Evolutionary conservation across 768 basidiomycete genomes (phyloP).

Genomic region (Amanita thiersii): DNA sequence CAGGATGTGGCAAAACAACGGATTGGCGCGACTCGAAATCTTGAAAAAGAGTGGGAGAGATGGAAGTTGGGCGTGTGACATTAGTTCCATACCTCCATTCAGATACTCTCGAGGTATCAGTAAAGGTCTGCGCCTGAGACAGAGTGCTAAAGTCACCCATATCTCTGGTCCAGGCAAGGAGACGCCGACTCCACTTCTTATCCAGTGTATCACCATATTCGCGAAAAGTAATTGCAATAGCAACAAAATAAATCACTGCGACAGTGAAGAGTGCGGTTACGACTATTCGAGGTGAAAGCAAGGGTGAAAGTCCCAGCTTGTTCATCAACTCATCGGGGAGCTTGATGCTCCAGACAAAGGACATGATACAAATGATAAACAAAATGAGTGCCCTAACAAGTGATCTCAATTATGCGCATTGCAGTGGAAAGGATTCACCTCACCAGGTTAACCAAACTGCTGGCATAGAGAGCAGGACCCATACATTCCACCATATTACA

Average conservation of each 20-base stretch:
- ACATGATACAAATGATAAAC: slow-evolving; percentile 48
- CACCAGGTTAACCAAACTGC: slow-evolving; percentile 59
- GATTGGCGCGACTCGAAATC: no score
- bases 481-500: slow-evolving; percentile 49
- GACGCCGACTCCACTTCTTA: slow-evolving; percentile 19
- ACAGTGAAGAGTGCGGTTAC: slow-evolving; percentile 39
- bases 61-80: no score
- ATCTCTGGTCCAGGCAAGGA: slow-evolving; percentile 19
- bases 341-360: slow-evolving; percentile 53
- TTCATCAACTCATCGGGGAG: slow-evolving; percentile 21
- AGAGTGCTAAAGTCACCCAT: no score
- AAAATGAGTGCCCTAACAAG: slow-evolving; percentile 44
- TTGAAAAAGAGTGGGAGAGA: no score
- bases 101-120: no score
- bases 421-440: not conserved
- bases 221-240: slow-evolving; percentile 46
- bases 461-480: slow-evolving; percentile 60
- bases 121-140: no score
- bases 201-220: slow-evolving; percentile 40
- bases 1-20: no score
- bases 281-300: slow-evolving; percentile 30
- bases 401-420: not conserved
- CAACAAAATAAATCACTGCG: slow-evolving; percentile 41
- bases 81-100: no score
- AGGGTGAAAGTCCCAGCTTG: slow-evolving; percentile 19